These are phyloP conservation scores for Clitopilus hobsonii DNA, from an alignment of 768 basidiomycete genomes.

Conservation along the genomic window DNA sequence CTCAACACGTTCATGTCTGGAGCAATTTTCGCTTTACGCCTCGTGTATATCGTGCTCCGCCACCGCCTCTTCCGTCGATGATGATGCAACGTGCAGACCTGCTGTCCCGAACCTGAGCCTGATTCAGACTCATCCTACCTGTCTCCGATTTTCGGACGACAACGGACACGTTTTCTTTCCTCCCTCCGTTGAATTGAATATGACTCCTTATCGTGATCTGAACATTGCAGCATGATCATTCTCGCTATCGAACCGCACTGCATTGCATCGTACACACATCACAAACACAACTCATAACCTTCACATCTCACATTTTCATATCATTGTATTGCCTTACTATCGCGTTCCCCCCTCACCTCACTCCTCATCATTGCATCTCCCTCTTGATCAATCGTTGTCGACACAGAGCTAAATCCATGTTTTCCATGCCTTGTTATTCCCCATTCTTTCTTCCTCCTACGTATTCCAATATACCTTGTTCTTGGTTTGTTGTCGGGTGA, in stretches of 20 bases:
- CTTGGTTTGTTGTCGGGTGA: neutral
- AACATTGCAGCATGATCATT: constrained; percentile 1
- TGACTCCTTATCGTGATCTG: neutral
- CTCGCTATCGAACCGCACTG: neutral
- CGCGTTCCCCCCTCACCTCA: neutral
- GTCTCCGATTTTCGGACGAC: neutral
- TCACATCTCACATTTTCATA: neutral
- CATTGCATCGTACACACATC: neutral
- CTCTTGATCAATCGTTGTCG: neutral
- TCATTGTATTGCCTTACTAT: neutral
- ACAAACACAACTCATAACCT: neutral
- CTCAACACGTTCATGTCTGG: too few species aligned
- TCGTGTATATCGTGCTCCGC: neutral
- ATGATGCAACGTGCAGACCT: neutral
- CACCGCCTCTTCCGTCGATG: neutral
- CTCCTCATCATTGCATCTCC: neutral
- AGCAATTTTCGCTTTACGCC: neutral
- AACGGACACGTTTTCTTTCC: neutral
- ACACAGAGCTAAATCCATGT: neutral
- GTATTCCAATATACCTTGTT: neutral
- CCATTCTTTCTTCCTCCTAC: neutral
- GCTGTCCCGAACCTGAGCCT: neutral
- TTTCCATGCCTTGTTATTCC: too few species aligned
- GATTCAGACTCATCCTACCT: neutral
- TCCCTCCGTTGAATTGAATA: neutral